phyloP scores from a whole-genome alignment of 176 grass and related monocot species.

The Aegilops sharonensis region DNA sequence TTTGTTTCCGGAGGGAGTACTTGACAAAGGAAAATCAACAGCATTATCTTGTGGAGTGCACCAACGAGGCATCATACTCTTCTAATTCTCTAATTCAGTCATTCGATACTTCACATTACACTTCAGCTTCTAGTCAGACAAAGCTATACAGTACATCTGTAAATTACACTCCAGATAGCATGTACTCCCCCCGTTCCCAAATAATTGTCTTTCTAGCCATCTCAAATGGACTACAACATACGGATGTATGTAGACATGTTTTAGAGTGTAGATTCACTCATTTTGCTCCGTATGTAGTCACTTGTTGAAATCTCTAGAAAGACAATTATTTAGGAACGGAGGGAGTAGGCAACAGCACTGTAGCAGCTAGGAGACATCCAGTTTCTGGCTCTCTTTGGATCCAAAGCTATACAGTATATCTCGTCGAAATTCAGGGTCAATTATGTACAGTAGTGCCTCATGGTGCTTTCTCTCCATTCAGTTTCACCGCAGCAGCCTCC shows the following conservation, averaged over 20 bases:
- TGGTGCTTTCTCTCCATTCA: constrained; percentile 9
- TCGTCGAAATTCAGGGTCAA: not conserved
- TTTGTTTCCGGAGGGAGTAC: not conserved
- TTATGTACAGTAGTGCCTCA: constrained; percentile 1
- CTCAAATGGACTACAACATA: too few species aligned
- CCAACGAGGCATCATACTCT: not conserved
- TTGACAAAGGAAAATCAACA: constrained; percentile 16
- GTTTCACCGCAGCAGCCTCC: not conserved
- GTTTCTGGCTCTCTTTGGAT: not conserved
- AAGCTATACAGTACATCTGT: not conserved
- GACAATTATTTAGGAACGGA: too few species aligned
- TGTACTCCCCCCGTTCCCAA: not conserved
- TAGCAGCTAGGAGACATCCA: not conserved
- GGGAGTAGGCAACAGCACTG: not conserved
- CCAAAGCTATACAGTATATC: not conserved
- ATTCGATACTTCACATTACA: not conserved
- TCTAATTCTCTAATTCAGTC: not conserved
- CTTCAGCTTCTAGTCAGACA: not conserved
- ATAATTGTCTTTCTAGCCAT: too few species aligned
- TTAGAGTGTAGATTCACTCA: too few species aligned
- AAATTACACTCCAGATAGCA: not conserved
- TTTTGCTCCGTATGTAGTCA: too few species aligned
- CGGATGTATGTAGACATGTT: too few species aligned
- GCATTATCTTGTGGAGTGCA: not conserved
- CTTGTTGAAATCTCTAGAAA: too few species aligned